Conservation (phyloP, 805 yeast genomes). For the Cyberlindnera mycetangii region DNA sequence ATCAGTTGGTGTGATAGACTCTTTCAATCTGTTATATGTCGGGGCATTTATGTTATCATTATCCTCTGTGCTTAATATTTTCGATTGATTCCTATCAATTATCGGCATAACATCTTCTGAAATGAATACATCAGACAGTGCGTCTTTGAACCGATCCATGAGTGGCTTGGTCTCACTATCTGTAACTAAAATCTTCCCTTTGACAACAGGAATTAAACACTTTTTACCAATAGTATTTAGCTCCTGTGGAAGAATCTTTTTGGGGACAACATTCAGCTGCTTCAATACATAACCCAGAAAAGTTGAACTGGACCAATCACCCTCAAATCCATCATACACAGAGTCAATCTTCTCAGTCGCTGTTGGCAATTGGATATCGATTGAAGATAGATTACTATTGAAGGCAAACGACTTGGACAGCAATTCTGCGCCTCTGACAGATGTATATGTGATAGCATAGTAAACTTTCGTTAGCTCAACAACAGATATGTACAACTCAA, state of each 20-base stretch:
- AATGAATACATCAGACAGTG: not conserved
- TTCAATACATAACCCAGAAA: conserved; percentile 1
- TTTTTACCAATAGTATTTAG: not conserved
- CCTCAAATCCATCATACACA: not conserved
- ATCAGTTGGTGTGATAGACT: not conserved
- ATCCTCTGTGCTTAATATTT: not conserved
- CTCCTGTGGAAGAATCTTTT: conserved; percentile 1
- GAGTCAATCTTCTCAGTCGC: conserved; percentile 1
- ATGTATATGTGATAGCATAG: conserved; percentile 1
- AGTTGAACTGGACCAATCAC: conserved; percentile 1
- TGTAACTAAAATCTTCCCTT: not conserved
- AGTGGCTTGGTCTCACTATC: not conserved
- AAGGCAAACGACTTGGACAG: conserved; percentile 1
- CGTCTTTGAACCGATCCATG: not conserved
- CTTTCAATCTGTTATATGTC: not conserved
- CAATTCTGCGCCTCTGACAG: not conserved
- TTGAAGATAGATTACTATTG: not conserved
- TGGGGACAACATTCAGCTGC: not conserved
- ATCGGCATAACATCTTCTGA: not conserved
- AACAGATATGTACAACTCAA: not conserved
- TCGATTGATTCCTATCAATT: not conserved
- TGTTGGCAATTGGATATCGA: conserved; percentile 3
- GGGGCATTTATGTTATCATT: not conserved
- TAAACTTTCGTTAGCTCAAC: not conserved
- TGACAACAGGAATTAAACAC: not conserved